Evolutionary conservation across 306 rosid species (phyloP).

Genomic region (Bauhinia variegata): DNA sequence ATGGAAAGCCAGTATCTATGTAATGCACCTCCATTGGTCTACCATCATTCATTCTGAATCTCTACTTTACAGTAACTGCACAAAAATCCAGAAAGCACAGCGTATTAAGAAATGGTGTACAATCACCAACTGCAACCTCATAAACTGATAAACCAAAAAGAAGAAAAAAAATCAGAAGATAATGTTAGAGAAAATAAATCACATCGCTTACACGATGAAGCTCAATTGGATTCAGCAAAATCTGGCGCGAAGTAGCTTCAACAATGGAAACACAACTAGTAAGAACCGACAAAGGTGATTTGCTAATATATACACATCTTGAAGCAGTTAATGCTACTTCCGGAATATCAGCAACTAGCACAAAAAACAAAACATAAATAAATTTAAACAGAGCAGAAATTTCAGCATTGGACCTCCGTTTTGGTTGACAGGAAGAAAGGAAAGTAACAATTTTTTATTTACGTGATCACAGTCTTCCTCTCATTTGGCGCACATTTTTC

Average conservation of each 20-base stretch:
- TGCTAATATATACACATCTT: slow-evolving; percentile 11
- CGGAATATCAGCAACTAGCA: neutral
- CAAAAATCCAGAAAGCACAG: neutral
- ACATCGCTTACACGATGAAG: slow-evolving; percentile 4
- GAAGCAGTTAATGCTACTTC: neutral
- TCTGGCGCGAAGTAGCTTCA: neutral
- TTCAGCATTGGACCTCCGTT: neutral
- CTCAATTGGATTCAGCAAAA: slow-evolving; percentile 25
- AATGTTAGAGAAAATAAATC: neutral
- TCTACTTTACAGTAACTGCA: neutral
- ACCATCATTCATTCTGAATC: slow-evolving; percentile 11
- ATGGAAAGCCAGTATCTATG: slow-evolving; percentile 71
- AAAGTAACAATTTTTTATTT: slow-evolving; percentile 4
- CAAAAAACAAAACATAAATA: neutral
- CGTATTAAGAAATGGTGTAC: neutral
- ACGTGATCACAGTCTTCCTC: slow-evolving; percentile 12
- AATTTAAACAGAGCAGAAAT: neutral
- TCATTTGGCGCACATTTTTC: slow-evolving; percentile 7
- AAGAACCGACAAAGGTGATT: too few relatives aligned
- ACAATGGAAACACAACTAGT: slow-evolving; percentile 5
- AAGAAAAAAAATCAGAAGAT: neutral
- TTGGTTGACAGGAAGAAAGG: slow-evolving; percentile 6
- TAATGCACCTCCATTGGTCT: slow-evolving; percentile 76
- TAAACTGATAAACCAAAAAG: neutral
- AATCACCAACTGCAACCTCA: slow-evolving; percentile 4